Evolutionary conservation across 2,329 filamentous ascomycete genomes (phyloP).

Genomic region (Epichloe sp.): DNA sequence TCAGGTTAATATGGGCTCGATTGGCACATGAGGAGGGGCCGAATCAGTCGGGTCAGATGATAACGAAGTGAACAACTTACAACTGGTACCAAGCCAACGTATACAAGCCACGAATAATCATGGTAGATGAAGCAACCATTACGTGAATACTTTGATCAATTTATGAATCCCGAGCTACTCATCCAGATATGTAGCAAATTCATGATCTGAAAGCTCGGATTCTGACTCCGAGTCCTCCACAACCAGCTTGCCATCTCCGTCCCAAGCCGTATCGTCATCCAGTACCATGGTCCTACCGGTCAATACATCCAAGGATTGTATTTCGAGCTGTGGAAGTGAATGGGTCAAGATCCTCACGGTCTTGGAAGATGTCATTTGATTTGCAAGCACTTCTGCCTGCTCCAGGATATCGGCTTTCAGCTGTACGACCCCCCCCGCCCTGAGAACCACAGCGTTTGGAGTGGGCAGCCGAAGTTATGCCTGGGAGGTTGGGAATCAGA

Average conservation of each 20-base stretch:
- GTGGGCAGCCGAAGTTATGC: no score
- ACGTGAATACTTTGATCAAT: no score
- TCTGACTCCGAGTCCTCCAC: constrained; percentile 7
- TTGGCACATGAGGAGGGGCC: no score
- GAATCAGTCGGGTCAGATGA: no score
- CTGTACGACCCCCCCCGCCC: not conserved
- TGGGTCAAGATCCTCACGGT: constrained; percentile 9
- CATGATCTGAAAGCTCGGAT: constrained; percentile 8
- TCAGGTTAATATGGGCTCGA: no score
- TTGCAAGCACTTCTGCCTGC: constrained; percentile 8
- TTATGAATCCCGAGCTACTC: no score
- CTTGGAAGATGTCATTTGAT: constrained; percentile 8
- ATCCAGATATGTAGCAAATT: not conserved
- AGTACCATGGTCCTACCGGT: constrained; percentile 10
- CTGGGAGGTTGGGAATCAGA: no score
- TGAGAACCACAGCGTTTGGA: no score
- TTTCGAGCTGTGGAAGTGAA: constrained; percentile 7
- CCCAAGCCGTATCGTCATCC: constrained; percentile 8
- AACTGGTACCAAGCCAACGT: no score
- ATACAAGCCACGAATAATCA: no score
- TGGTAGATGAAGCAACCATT: no score
- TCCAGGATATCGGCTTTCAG: constrained; percentile 8
- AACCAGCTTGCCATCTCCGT: constrained; percentile 9
- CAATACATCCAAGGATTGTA: constrained; percentile 9
- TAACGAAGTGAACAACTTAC: no score